Base-by-base conservation (phyloP, 1,284 basidiomycete genomes). In the Tilletia setariae region DNA sequence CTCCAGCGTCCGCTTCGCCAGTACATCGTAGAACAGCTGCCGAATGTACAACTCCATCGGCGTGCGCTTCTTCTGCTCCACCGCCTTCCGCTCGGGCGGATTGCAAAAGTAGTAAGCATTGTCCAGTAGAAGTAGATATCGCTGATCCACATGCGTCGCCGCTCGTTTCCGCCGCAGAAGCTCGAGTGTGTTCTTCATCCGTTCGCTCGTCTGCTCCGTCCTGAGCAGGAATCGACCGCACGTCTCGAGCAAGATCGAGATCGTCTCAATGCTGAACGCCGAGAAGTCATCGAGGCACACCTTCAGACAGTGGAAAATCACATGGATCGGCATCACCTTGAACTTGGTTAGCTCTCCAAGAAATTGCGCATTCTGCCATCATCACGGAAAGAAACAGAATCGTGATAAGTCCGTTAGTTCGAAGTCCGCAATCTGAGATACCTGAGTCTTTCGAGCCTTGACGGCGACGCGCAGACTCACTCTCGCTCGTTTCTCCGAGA, bases 41-140 rank as follows among this genome's bases (percentile, higher is more conserved):
- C 91, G 90, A 73, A 98, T 91, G 84, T 96, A 98, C 43, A 92
- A 87, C 77, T 97, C 92, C 84, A 94, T 91, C 0, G 90, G 89
- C 1, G 90, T 86, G n/a, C 93, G 89, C 73, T 91, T 87, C 81
- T 96, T 94, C 71, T 91, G 89, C 76, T 91, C 87, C 46, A 90
- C 87, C 0, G 92, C 91, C 0, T 90, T 88, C 67, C 96, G 89
- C 77, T 98, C 94, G 0, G 96, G 96, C 1, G 96, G 96, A 79
- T 98, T 97, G 83, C 94, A 97, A 90, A 98, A 93, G 82, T 98
- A 98, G 83, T 98, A 99, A 0, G 96, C 96, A 81, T 98, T 98
- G 83, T 98, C 96, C 40, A 99, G 87, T 74, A 98, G 85, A 32
- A 98, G 86, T 3, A 90, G 85, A 77, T 96, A 93, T 13, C 94